phyloP scores from a whole-genome alignment of 1,139 yeast species.

The Hemisphaericaspora lyxosophila region DNA sequence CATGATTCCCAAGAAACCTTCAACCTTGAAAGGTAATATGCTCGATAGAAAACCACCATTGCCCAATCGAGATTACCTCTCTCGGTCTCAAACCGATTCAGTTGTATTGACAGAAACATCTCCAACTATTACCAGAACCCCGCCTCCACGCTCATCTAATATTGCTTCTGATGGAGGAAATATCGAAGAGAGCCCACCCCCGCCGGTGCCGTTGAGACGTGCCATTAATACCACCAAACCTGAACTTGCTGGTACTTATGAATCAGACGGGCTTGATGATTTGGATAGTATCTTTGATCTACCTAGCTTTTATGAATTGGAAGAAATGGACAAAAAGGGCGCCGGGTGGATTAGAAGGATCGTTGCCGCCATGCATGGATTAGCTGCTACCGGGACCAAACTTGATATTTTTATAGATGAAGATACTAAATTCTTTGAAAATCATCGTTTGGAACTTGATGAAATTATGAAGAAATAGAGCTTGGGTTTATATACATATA shows the following conservation, averaged over 20 bases:
- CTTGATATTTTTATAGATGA: constrained; percentile 39
- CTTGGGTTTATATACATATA: neutral
- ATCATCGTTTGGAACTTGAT: constrained; percentile 12
- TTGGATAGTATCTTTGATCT: constrained; percentile 13
- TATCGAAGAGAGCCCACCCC: constrained; percentile 14
- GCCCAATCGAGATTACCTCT: constrained; percentile 15
- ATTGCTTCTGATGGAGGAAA: constrained; percentile 15
- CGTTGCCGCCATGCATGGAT: constrained; percentile 31
- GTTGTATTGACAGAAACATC: constrained; percentile 1
- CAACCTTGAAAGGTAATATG: constrained; percentile 26
- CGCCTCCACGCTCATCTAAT: constrained; percentile 19
- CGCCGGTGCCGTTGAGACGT: constrained; percentile 13
- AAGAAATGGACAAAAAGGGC: constrained; percentile 46
- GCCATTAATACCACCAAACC: constrained; percentile 2
- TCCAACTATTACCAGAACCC: constrained; percentile 1
- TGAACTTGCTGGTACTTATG: neutral
- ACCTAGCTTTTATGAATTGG: constrained; percentile 23
- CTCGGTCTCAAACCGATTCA: constrained; percentile 8
- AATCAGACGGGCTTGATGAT: constrained; percentile 7
- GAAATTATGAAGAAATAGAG: constrained; percentile 9
- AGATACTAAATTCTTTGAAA: constrained; percentile 33
- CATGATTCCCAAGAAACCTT: constrained; percentile 41
- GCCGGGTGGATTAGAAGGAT: constrained; percentile 51
- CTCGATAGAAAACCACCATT: constrained; percentile 24
- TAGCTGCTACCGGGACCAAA: constrained; percentile 40